Conservation (phyloP, 345 rosid species). For the thale cress (Arabidopsis thaliana) region DNA sequence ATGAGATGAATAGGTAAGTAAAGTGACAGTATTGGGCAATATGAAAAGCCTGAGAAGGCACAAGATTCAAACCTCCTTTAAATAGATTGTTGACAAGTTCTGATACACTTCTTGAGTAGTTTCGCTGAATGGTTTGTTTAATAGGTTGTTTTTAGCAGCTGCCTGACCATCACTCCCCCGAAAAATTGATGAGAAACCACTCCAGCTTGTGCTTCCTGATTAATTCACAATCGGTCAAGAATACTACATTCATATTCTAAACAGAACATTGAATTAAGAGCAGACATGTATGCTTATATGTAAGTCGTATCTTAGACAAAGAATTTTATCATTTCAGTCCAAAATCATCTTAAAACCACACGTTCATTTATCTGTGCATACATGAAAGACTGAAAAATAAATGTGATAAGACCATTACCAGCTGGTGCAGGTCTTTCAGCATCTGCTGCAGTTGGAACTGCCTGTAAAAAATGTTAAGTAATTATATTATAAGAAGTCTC, state of each 20-base stretch:
- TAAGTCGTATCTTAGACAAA: neutral
- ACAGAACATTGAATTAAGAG: slow-evolving; percentile 1
- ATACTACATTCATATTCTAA: slow-evolving; percentile 7
- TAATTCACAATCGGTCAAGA: neutral
- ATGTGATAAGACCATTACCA: slow-evolving; percentile 54
- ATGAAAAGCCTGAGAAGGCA: slow-evolving; percentile 5
- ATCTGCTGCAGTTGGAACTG: slow-evolving; percentile 55
- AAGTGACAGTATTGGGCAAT: neutral
- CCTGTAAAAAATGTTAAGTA: slow-evolving; percentile 48
- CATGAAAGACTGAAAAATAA: slow-evolving; percentile 1
- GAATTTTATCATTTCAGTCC: slow-evolving; percentile 5
- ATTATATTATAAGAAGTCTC: slow-evolving; percentile 6
- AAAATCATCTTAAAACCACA: neutral
- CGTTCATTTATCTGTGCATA: slow-evolving; percentile 1
- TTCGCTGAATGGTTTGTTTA: slow-evolving; percentile 53
- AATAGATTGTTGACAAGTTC: slow-evolving; percentile 65
- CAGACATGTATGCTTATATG: slow-evolving; percentile 16
- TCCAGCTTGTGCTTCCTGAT: slow-evolving; percentile 69
- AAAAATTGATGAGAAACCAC: slow-evolving; percentile 84
- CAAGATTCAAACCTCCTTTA: slow-evolving; percentile 67
- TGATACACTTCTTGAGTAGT: slow-evolving; percentile 57
- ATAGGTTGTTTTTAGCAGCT: slow-evolving; percentile 60
- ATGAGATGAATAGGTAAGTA: neutral
- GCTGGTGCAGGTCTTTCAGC: slow-evolving; percentile 59
- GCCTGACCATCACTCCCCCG: slow-evolving; percentile 64